Conservation (phyloP, 1,139 yeast genomes). For the Yamadazyma membranifaciens region DNA sequence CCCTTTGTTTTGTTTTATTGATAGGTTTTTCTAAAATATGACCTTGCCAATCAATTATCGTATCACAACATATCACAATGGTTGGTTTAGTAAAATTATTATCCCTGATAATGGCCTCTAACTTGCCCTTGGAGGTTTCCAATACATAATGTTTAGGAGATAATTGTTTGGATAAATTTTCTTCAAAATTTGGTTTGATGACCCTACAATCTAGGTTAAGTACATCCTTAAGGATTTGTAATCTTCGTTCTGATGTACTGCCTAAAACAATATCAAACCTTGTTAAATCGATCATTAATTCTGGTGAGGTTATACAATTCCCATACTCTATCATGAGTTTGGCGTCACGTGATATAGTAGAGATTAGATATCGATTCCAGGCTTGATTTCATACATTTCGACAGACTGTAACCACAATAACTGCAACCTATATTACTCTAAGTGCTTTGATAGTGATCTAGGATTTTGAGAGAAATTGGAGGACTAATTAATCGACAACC, state of each 20-base stretch:
- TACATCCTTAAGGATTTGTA: conserved; percentile 58
- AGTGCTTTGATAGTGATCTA: too few relatives aligned
- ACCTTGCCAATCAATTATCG: conserved; percentile 65
- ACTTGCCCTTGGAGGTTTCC: conserved; percentile 67
- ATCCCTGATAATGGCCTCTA: conserved; percentile 22
- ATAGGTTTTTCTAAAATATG: conserved; percentile 76
- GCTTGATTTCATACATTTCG: too few relatives aligned
- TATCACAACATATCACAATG: conserved; percentile 76
- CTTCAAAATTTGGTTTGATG: conserved; percentile 64
- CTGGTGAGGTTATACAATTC: too few relatives aligned
- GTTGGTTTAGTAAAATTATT: conserved; percentile 11
- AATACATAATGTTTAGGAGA: conserved; percentile 63
- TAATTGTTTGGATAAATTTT: conserved; percentile 60
- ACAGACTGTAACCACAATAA: too few relatives aligned
- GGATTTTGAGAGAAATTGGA: too few relatives aligned
- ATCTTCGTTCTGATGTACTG: conserved; percentile 80
- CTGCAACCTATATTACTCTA: too few relatives aligned
- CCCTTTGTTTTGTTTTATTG: conserved; percentile 33
- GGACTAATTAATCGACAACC: too few relatives aligned
- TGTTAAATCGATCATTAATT: conserved; percentile 1
- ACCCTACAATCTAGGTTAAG: conserved; percentile 57
- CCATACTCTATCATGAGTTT: not conserved
- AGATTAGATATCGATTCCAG: too few relatives aligned
- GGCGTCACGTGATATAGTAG: not conserved
- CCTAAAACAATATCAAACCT: conserved; percentile 50